phyloP scores from a whole-genome alignment of 2,329 filamentous ascomycete genomes.

The Hypoxylon sp. region DNA sequence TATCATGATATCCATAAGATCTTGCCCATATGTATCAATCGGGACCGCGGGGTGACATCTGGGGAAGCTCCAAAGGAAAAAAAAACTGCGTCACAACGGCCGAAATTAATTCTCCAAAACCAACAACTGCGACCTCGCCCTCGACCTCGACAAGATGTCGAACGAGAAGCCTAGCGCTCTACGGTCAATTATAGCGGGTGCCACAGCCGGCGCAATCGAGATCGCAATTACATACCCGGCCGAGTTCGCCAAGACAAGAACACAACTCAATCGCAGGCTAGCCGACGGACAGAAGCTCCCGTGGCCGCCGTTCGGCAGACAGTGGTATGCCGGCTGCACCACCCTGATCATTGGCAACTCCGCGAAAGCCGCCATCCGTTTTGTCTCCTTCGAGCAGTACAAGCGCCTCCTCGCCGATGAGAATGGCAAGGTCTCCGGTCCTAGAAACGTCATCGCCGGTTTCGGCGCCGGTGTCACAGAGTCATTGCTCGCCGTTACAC shows the following conservation, averaged over 20 bases:
- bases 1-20: constrained; percentile 10
- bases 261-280: constrained; percentile 89
- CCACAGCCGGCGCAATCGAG: constrained; percentile 93
- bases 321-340: constrained; percentile 99
- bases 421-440: constrained; percentile 89
- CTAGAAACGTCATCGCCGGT: constrained; percentile 90
- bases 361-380: constrained; percentile 93
- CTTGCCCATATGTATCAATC: constrained; percentile 27
- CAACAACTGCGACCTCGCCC: constrained; percentile 7
- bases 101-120: constrained; percentile 4
- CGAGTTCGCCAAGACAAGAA: constrained; percentile 94
- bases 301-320: constrained; percentile 91
- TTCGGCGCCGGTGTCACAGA: constrained; percentile 97
- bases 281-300: constrained; percentile 87
- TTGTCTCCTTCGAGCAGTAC: constrained; percentile 96
- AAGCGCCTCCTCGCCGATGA: constrained; percentile 85
- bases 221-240: constrained; percentile 89
- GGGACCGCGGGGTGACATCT: constrained; percentile 31
- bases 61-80: constrained; percentile 34
- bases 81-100: not conserved
- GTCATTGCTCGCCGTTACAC: constrained; percentile 91
- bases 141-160: constrained; percentile 42
- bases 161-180: constrained; percentile 78
- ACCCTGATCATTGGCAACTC: constrained; percentile 97
- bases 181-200: constrained; percentile 91